Evolutionary conservation across 768 basidiomycete genomes (phyloP), one percentile per base, ranked within the genome.

Genomic region (Ramaria rubella): DNA sequence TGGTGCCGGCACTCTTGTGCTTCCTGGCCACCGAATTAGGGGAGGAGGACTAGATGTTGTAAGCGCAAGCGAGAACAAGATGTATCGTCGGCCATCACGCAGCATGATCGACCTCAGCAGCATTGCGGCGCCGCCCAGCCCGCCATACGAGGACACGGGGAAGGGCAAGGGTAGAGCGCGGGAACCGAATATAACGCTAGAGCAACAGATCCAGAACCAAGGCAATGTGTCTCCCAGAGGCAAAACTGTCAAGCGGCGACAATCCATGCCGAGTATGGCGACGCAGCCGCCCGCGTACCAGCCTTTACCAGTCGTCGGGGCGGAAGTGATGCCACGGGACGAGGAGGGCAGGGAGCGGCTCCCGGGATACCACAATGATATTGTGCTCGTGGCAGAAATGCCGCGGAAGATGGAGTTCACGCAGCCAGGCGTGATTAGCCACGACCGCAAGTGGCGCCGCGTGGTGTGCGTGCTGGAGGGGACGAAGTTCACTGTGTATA

Each of bases 331-430:
- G n/a, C n/a, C 81, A 1, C 74, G 77, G 9, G 87, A 87, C n/a
- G 90, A 94, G 58, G 95, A 95, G 66, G 95, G 91, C 8, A 71
- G 63, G 46, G 95, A 99, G 69, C 69, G 68, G 36, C 77, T 99
- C 1, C 96, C 96, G 0, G 40, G 68, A 5, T 99, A 99, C 69
- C 80, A 79, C 59, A 97, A 96, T 70, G 71, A 76, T 15, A 80
- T 98, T 17, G 85, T 90, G 64, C 81, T 97, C 63, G 78, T 81
- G 33, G 90, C 85, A 3, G 77, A 85, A 53, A 80, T 99, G 74
- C 87, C 87, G 1, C 82, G 90, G 46, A 99, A 99, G 76, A 81
- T 94, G 83, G 96, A 99, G 75, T 98, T 99, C 66, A 74, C 72
- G 4, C 70, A 78, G 11, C 92, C 94, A 0, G 94, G 94, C 6